Conservation (phyloP, 2,329 filamentous ascomycete genomes). For the Fusarium sp. region DNA sequence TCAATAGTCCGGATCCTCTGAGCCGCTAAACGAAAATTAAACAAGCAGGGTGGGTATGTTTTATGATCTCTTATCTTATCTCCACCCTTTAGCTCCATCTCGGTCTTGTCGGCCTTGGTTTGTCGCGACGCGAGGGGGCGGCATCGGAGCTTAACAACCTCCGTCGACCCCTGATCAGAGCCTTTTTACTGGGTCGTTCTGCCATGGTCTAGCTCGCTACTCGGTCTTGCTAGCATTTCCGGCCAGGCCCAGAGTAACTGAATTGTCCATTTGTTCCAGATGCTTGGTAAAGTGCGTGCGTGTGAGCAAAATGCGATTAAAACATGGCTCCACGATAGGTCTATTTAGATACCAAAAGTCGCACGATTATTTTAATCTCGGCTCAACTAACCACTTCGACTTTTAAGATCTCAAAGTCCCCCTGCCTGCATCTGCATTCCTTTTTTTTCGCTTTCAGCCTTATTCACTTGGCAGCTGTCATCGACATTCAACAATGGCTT, state of each 20-base stretch:
- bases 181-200: background rate
- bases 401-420: background rate
- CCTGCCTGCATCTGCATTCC: background rate
- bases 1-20: too few relatives aligned
- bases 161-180: background rate
- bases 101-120: background rate
- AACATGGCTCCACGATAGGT: conserved; percentile 5
- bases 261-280: background rate
- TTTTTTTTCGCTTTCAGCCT: background rate
- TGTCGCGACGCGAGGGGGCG: conserved; percentile 1
- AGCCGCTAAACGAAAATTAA: too few relatives aligned
- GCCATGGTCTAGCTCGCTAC: background rate
- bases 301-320: background rate
- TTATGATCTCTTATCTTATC: background rate
- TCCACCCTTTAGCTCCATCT: background rate
- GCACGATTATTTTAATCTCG: conserved; percentile 2
- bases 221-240: conserved; percentile 6
- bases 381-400: background rate
- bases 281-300: too few relatives aligned
- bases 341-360: conserved; percentile 18
- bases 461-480: background rate
- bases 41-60: too few relatives aligned
- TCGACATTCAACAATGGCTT: conserved; percentile 13
- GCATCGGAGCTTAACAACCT: background rate
- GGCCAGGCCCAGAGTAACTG: background rate